These are phyloP conservation scores for Mallotus nudiflorus DNA, from an alignment of 345 rosid genomes.

Conservation along the genomic window DNA sequence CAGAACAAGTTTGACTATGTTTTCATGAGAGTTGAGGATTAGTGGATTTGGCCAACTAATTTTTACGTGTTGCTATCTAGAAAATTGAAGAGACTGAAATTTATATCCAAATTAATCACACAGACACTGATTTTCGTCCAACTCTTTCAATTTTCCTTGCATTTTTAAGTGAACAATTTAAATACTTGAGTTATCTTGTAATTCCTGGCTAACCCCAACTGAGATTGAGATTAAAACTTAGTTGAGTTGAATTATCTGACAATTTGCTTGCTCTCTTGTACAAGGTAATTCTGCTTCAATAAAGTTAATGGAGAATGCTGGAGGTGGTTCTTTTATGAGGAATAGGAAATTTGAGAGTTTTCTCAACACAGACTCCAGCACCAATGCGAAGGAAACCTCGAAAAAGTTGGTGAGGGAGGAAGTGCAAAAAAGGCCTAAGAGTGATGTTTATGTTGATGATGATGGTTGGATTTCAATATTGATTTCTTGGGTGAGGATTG, in stretches of 20 bases:
- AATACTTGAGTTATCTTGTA: neutral
- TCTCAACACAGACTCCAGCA: conserved; percentile 27
- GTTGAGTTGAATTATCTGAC: neutral
- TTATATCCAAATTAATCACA: neutral
- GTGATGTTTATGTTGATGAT: conserved; percentile 35
- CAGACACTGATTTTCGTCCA: neutral
- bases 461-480: conserved; percentile 45
- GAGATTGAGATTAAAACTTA: neutral
- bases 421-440: conserved; percentile 2
- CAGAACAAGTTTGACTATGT: neutral
- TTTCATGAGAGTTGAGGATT: neutral
- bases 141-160: conserved; percentile 1
- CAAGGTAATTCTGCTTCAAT: neutral
- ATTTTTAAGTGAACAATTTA: neutral
- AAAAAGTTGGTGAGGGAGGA: conserved; percentile 23
- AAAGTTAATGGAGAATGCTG: conserved; percentile 31
- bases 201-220: neutral
- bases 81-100: neutral
- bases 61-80: neutral
- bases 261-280: neutral
- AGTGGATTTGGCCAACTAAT: neutral
- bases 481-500: conserved; percentile 47
- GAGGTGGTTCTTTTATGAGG: conserved; percentile 40
- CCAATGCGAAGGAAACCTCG: conserved; percentile 13
- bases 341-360: conserved; percentile 49